These are phyloP conservation scores for Penicillium olsonii DNA, from an alignment of 2,329 filamentous ascomycete species.

Conservation along the genomic window DNA sequence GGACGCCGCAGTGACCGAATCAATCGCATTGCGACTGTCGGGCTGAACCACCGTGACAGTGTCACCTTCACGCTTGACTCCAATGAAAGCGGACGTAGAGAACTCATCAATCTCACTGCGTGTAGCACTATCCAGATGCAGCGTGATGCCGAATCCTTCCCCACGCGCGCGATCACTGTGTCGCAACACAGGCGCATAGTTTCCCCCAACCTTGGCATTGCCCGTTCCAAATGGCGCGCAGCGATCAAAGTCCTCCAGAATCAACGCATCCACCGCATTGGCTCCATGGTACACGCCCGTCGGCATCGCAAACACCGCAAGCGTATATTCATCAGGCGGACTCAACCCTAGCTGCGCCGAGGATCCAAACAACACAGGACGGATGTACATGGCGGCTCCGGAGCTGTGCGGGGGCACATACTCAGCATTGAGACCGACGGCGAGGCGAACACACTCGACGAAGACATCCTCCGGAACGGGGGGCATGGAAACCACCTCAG, in stretches of 20 bases:
- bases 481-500: constrained; percentile 80
- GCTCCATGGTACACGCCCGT: constrained; percentile 93
- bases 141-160: constrained; percentile 87
- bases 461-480: constrained; percentile 76
- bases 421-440: constrained; percentile 84
- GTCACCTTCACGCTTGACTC: constrained; percentile 63
- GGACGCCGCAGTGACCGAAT: constrained; percentile 80
- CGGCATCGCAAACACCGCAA: constrained; percentile 85
- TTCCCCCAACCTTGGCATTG: constrained; percentile 90
- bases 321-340: constrained; percentile 89
- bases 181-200: constrained; percentile 88
- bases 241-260: constrained; percentile 91
- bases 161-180: constrained; percentile 79
- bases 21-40: constrained; percentile 82
- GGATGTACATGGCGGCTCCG: constrained; percentile 88
- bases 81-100: constrained; percentile 90
- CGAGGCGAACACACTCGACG: constrained; percentile 72
- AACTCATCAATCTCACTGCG: constrained; percentile 93
- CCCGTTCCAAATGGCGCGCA: constrained; percentile 89
- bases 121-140: constrained; percentile 85
- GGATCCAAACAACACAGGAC: constrained; percentile 84
- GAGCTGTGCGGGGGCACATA: constrained; percentile 89
- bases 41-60: constrained; percentile 78
- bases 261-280: constrained; percentile 80
- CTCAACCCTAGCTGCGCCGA: constrained; percentile 82